phyloP scores from a whole-genome alignment of 2,329 filamentous ascomycete species.

The Sporothrix curviconia region DNA sequence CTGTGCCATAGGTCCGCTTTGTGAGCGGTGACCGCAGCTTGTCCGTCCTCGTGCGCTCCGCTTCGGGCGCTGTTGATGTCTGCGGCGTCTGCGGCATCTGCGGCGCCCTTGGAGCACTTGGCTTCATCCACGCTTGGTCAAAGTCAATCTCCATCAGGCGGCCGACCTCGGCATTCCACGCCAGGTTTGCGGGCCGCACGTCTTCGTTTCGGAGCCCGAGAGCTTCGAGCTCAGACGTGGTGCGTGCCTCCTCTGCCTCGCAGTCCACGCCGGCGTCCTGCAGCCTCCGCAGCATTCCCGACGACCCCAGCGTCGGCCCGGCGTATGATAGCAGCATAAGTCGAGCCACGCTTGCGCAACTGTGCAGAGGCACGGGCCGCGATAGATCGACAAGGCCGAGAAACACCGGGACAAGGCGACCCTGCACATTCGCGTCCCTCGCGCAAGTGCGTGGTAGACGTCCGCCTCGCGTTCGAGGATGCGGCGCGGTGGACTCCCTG shows the following conservation, averaged over 20 bases:
- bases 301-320: neutral
- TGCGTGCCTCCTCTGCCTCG: neutral
- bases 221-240: neutral
- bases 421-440: neutral
- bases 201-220: conserved; percentile 1
- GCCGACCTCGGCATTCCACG: conserved; percentile 6
- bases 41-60: neutral
- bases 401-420: conserved; percentile 8
- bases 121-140: conserved; percentile 5
- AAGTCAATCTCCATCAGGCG: conserved; percentile 11
- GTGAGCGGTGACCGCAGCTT: neutral
- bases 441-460: neutral
- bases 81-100: neutral
- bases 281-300: neutral
- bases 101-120: too few relatives aligned
- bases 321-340: conserved; percentile 13
- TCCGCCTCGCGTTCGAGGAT: neutral
- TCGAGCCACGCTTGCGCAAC: neutral
- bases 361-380: neutral
- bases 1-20: neutral
- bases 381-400: conserved; percentile 3
- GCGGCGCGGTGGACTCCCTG: neutral
- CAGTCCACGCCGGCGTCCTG: neutral
- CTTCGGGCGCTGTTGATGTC: neutral
- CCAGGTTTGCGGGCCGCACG: neutral